Conservation (phyloP, 139 green algal genomes). For the Penium margaritaceum region DNA sequence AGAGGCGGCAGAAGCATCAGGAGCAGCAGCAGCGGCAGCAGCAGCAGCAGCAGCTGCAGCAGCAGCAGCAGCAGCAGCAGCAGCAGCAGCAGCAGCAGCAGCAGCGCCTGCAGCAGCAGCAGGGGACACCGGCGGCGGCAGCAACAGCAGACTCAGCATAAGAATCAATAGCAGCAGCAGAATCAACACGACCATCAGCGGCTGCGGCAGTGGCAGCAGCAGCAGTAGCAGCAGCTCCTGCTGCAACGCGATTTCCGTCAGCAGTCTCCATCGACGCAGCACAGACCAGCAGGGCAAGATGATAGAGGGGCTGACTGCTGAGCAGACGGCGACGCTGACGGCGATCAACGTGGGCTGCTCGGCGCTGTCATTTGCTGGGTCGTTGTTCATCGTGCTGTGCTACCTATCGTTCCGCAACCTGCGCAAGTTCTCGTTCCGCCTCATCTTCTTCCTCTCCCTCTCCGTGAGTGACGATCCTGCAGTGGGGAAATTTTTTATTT, state of each 20-base stretch:
- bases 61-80: neutral
- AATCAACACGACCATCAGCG: too few relatives aligned
- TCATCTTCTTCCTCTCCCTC: slow-evolving; percentile 42
- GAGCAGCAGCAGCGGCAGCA: neutral
- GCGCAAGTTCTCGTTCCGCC: slow-evolving; percentile 42
- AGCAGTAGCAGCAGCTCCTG: too few relatives aligned
- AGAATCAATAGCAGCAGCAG: too few relatives aligned
- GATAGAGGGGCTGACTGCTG: neutral
- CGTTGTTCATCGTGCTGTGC: slow-evolving; percentile 38
- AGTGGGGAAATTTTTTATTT: too few relatives aligned
- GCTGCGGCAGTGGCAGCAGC: too few relatives aligned
- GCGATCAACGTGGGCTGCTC: slow-evolving; percentile 9
- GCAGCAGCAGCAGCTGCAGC: neutral
- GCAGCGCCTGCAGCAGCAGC: neutral
- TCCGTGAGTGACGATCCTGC: too few relatives aligned
- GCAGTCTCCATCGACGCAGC: too few relatives aligned
- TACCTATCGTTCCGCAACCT: slow-evolving; percentile 37
- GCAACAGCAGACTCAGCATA: too few relatives aligned
- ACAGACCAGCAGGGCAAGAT: too few relatives aligned
- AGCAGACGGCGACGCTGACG: slow-evolving; percentile 14
- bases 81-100: neutral
- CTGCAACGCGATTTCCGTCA: too few relatives aligned
- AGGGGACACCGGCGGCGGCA: too few relatives aligned
- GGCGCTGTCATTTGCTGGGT: slow-evolving; percentile 29
- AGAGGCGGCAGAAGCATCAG: neutral